These are phyloP conservation scores for Aspergillus intermedius DNA, from an alignment of 2,329 filamentous ascomycete species.

Conservation along the genomic window DNA sequence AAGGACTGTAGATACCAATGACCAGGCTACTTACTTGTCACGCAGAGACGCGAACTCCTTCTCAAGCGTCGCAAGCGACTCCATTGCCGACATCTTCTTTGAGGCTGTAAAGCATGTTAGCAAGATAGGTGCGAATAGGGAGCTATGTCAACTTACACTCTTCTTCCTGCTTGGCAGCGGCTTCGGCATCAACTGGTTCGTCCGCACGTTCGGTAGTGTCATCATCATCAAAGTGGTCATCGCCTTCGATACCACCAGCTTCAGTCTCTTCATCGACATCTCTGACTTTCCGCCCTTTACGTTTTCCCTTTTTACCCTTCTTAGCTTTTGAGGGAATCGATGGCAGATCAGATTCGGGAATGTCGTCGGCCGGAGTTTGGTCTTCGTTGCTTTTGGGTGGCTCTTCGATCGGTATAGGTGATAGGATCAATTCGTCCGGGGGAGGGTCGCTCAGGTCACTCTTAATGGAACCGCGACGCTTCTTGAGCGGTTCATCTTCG, in stretches of 20 bases:
- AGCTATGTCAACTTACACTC: conserved; percentile 36
- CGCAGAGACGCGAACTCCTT: conserved; percentile 82
- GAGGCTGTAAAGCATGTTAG: conserved; percentile 52
- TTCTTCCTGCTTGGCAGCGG: conserved; percentile 46
- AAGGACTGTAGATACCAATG: background rate
- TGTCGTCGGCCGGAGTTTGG: conserved; percentile 25
- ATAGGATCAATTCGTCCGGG: conserved; percentile 27
- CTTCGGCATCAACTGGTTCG: conserved; percentile 40
- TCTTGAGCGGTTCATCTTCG: conserved; percentile 36
- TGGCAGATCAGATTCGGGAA: conserved; percentile 26
- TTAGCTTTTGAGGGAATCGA: conserved; percentile 26
- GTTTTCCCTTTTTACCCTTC: conserved; percentile 42
- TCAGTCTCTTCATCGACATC: conserved; percentile 33
- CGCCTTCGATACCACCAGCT: conserved; percentile 32
- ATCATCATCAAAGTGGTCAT: conserved; percentile 46
- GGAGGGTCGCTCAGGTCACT: conserved; percentile 31
- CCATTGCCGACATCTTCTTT: conserved; percentile 71
- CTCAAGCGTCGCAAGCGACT: conserved; percentile 73
- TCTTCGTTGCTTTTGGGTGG: conserved; percentile 23
- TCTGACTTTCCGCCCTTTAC: conserved; percentile 38
- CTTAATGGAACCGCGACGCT: conserved; percentile 36
- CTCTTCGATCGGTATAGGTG: conserved; percentile 32
- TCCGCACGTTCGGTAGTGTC: conserved; percentile 43
- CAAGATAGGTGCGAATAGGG: background rate
- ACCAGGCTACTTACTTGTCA: conserved; percentile 43